These are phyloP conservation scores for Periconia sp. DNA, from an alignment of 2,329 filamentous ascomycete genomes.

Conservation along the genomic window DNA sequence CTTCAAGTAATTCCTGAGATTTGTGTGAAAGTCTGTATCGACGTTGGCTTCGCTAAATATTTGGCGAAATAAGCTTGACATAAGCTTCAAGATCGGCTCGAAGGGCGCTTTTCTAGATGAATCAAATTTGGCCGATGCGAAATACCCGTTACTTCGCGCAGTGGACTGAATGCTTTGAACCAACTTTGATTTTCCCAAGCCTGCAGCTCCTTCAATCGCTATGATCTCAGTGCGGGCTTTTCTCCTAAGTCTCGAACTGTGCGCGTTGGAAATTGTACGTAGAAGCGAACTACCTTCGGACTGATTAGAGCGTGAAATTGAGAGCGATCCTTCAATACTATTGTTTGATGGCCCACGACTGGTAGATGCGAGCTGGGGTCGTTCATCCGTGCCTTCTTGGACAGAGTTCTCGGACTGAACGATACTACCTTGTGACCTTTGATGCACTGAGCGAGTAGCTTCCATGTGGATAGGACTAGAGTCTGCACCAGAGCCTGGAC, in stretches of 20 bases:
- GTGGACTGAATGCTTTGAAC: slow-evolving; percentile 63
- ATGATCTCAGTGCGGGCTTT: slow-evolving; percentile 66
- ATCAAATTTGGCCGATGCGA: slow-evolving; percentile 66
- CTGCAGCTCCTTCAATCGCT: slow-evolving; percentile 62
- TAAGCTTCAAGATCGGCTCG: slow-evolving; percentile 65
- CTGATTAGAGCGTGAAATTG: slow-evolving; percentile 31
- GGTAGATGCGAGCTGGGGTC: slow-evolving; percentile 24
- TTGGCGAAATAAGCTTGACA: slow-evolving; percentile 67
- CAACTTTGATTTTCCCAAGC: slow-evolving; percentile 66
- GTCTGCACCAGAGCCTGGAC: slow-evolving; percentile 7
- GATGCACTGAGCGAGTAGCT: slow-evolving; percentile 28
- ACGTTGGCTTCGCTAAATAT: slow-evolving; percentile 71
- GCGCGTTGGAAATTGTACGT: slow-evolving; percentile 37
- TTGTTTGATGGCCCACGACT: slow-evolving; percentile 34
- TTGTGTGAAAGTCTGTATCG: slow-evolving; percentile 65
- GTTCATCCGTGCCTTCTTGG: slow-evolving; percentile 27
- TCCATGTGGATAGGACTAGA: slow-evolving; percentile 33
- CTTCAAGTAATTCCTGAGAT: slow-evolving; percentile 60
- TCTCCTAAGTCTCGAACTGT: slow-evolving; percentile 56
- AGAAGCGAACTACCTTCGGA: slow-evolving; percentile 33
- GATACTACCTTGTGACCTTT: slow-evolving; percentile 38
- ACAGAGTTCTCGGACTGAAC: slow-evolving; percentile 30
- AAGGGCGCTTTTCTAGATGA: slow-evolving; percentile 65
- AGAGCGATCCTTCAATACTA: slow-evolving; percentile 36
- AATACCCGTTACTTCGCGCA: slow-evolving; percentile 65